Percentiles rank a stretch among this genome's conserved stretches.
phyloP scores from a whole-genome alignment of 2,329 filamentous ascomycete genomes.

The Aspergillus tubingensis region DNA sequence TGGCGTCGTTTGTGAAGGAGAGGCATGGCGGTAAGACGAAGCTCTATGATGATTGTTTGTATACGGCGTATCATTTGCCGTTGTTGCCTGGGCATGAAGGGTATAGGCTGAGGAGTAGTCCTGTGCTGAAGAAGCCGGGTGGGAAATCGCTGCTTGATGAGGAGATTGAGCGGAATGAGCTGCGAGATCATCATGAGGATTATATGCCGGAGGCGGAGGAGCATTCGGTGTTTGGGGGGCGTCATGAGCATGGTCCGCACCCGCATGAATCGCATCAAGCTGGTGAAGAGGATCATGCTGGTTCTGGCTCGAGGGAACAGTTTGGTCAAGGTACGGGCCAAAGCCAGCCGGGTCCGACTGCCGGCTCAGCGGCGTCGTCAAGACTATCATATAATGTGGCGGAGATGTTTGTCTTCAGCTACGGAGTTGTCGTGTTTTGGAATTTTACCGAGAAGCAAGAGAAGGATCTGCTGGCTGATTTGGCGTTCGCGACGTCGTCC shows the following conservation, averaged over 20 bases:
- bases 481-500: conserved; percentile 72
- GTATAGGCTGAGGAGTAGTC: conserved; percentile 84
- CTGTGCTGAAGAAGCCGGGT: conserved; percentile 87
- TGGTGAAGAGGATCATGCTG: conserved; percentile 29
- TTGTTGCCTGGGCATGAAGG: conserved; percentile 82
- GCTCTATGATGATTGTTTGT: conserved; percentile 95
- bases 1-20: conserved; percentile 84
- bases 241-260: conserved; percentile 23
- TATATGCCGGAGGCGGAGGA: conserved; percentile 71
- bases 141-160: conserved; percentile 91
- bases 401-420: conserved; percentile 96
- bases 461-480: conserved; percentile 91
- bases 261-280: conserved; percentile 17
- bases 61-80: conserved; percentile 91
- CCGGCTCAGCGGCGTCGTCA: conserved; percentile 58
- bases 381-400: conserved; percentile 69
- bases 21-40: conserved; percentile 91
- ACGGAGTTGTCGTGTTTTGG: conserved; percentile 98
- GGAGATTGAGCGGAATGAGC: conserved; percentile 92
- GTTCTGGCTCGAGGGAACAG: conserved; percentile 10
- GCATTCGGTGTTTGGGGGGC: conserved; percentile 45
- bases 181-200: conserved; percentile 84
- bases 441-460: conserved; percentile 96
- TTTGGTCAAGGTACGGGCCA: conserved; percentile 6
- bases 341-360: conserved; percentile 25